phyloP scores from a whole-genome alignment of 768 basidiomycete species.

The Arthromyces matolae region DNA sequence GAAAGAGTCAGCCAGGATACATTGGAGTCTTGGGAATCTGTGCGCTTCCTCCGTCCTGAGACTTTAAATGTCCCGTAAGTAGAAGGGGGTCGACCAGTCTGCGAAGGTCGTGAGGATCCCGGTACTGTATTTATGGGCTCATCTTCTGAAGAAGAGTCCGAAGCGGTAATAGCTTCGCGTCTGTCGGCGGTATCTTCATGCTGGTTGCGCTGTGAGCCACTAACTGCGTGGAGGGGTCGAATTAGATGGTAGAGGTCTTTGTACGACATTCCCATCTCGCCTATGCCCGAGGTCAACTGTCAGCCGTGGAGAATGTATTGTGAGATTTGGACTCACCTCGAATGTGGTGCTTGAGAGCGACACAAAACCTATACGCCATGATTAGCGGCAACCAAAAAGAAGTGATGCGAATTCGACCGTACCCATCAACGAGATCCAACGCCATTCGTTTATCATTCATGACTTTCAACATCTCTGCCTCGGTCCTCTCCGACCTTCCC shows the following conservation, averaged over 20 bases:
- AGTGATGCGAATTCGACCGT: conserved; percentile 20
- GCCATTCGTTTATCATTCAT: conserved; percentile 64
- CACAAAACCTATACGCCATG: conserved; percentile 47
- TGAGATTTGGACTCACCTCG: conserved; percentile 41
- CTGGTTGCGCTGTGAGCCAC: conserved; percentile 19
- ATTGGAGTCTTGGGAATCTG: too few relatives aligned
- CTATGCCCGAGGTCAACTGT: too few relatives aligned
- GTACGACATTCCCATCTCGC: conserved; percentile 58
- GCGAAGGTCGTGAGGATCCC: too few relatives aligned
- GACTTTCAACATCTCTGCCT: conserved; percentile 42
- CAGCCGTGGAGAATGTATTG: too few relatives aligned
- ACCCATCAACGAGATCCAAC: conserved; percentile 57
- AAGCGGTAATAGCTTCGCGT: too few relatives aligned
- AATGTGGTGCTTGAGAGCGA: conserved; percentile 61
- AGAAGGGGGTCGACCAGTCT: too few relatives aligned
- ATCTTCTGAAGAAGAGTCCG: too few relatives aligned
- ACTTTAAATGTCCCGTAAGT: too few relatives aligned
- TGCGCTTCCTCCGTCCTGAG: too few relatives aligned
- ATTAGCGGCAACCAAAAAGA: too few relatives aligned
- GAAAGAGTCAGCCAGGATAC: too few relatives aligned
- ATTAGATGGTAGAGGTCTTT: conserved; percentile 59
- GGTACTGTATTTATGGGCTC: too few relatives aligned
- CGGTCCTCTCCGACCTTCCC: conserved; percentile 28
- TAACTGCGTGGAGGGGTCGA: conserved; percentile 52
- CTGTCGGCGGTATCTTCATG: conserved; percentile 25